Base-by-base conservation (phyloP, 2,329 filamentous ascomycete species). In the Taxawa tesnikishii region DNA sequence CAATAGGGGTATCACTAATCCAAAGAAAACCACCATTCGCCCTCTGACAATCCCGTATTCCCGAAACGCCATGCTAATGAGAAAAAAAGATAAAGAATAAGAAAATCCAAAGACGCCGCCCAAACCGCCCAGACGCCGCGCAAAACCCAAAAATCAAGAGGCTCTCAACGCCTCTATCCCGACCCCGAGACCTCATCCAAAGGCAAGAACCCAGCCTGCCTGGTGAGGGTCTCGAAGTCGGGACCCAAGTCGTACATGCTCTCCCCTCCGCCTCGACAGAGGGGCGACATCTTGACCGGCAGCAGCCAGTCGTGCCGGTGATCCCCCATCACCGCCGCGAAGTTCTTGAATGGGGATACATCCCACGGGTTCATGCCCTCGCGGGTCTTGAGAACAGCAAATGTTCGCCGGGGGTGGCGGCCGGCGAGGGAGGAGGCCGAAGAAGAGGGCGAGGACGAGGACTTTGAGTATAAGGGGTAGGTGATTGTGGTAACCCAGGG, bases 331-430 rank as follows among this genome's bases (percentile, higher is more conserved):
- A 94, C 73, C 10, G 78, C 70, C 41, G 74, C 72, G 59, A 85
- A 78, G 48, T 96, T 96, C 16, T 64, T 58, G 39, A 70, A 65
- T 17, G 53, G 60, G 2, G 81, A 83, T 1, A 90, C 60, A 45
- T 93, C 73, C 76, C 84, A 98, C 0, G 84, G 83, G 43, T 94
- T 94, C 44, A 90, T 78, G 7, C 82, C 78, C 0, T 73, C 68
- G 3, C 73, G 63, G 0, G 80, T 83, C 38, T 73, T 68, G 2
- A 94, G 62, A 25, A 96, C 79, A 9, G 83, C 84, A 50, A 93
- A 96, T 8, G 72, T 79, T 16, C 77, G 70, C 4, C 60, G 33
- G 26, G 39, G 41, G 43, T 18, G 39, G 44, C 11, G 44, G 51
- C 6, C 56, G 43, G 8, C 60, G 63, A 31, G 19, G 19, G 8